Percentiles rank a stretch among this genome's conserved stretches.
These are phyloP conservation scores for Fusarium acutatum DNA, from an alignment of 2,329 filamentous ascomycete genomes.

Conservation along the genomic window DNA sequence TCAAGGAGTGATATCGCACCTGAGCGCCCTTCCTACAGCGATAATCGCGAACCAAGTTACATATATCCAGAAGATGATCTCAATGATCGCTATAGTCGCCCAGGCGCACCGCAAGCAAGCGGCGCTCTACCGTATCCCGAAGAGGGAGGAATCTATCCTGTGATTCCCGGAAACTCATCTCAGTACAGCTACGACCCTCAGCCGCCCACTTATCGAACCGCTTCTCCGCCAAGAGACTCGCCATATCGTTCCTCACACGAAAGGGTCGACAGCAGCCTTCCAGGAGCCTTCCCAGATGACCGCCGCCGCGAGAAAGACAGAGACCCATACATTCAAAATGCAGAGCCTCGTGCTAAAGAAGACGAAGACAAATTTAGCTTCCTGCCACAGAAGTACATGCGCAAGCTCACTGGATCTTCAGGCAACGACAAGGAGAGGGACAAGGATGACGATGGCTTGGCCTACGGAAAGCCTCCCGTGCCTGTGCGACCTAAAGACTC, in stretches of 20 bases:
- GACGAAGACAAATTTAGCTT: conserved; percentile 54
- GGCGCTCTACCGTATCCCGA: conserved; percentile 50
- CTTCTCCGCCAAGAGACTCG: conserved; percentile 47
- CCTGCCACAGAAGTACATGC: conserved; percentile 59
- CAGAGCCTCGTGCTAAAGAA: conserved; percentile 17
- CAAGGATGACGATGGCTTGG: conserved; percentile 59
- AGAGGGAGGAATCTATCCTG: conserved; percentile 48
- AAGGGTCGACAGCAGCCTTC: conserved; percentile 43
- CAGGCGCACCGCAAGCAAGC: conserved; percentile 46
- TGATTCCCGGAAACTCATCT: conserved; percentile 49
- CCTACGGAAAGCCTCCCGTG: conserved; percentile 55
- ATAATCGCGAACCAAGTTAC: conserved; percentile 54
- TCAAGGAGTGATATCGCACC: conserved; percentile 44
- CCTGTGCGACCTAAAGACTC: conserved; percentile 36
- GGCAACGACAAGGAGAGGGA: conserved; percentile 47
- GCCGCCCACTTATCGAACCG: conserved; percentile 46
- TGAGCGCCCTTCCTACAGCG: conserved; percentile 47
- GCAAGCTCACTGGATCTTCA: conserved; percentile 44
- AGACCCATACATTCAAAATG: conserved; percentile 28
- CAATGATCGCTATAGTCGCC: conserved; percentile 47
- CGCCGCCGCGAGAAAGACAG: conserved; percentile 42
- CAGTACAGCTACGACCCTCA: conserved; percentile 53
- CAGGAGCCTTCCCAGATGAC: conserved; percentile 48
- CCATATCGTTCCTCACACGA: conserved; percentile 50
- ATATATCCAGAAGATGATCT: conserved; percentile 54